Conservation (phyloP, 1,139 yeast species). For the Debaryomycetaceae sp. region DNA sequence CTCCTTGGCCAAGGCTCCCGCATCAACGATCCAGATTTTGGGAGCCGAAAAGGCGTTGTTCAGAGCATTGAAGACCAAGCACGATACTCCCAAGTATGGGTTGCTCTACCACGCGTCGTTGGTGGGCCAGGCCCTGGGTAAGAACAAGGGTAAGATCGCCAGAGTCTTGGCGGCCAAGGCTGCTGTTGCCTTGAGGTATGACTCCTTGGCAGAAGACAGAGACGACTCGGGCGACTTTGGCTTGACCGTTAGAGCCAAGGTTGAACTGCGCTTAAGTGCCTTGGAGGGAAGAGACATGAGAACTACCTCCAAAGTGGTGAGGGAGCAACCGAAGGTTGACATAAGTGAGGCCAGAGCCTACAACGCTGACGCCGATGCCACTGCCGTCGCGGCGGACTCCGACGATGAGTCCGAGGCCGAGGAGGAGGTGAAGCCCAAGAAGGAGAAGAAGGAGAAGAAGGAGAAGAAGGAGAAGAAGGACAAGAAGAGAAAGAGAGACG, state of each 20-base stretch:
- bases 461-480: slow-evolving; percentile 46
- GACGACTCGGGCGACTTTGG: slow-evolving; percentile 95
- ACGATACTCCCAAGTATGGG: slow-evolving; percentile 98
- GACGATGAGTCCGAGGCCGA: slow-evolving; percentile 36
- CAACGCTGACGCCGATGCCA: slow-evolving; percentile 89
- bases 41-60: slow-evolving; percentile 99
- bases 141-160: slow-evolving; percentile 98
- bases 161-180: slow-evolving; percentile 99
- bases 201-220: slow-evolving; percentile 95
- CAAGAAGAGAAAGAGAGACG: slow-evolving; percentile 28
- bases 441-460: slow-evolving; percentile 37
- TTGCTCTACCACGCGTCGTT: slow-evolving; percentile 94
- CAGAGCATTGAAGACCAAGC: slow-evolving; percentile 97
- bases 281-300: slow-evolving; percentile 92
- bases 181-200: slow-evolving; percentile 93
- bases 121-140: slow-evolving; percentile 93
- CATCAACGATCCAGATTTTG: slow-evolving; percentile 95
- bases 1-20: slow-evolving; percentile 95
- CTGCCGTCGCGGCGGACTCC: slow-evolving; percentile 27
- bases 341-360: slow-evolving; percentile 81
- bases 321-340: slow-evolving; percentile 79
- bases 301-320: slow-evolving; percentile 71
- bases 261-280: slow-evolving; percentile 90
- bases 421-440: slow-evolving; percentile 44
- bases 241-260: slow-evolving; percentile 84